Evolutionary conservation across 805 yeast species (phyloP), one percentile per base, ranked within the genome.

Genomic region (Cephaloascus fragrans): DNA sequence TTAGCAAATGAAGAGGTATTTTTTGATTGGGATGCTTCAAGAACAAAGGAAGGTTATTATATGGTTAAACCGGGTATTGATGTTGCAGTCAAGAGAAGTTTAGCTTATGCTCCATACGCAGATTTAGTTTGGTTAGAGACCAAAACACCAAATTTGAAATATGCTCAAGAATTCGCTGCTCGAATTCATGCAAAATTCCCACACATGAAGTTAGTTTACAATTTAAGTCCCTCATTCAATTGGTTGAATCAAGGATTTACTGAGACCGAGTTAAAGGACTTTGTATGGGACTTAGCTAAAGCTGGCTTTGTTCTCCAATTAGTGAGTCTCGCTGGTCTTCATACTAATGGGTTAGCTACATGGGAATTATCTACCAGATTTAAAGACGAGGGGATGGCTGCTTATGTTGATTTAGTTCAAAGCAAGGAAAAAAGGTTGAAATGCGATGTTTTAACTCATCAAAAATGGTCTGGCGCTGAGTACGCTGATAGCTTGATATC

Each of bases 71-170:
- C 71, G 1, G 73, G 81, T 17, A 61, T 73, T 47, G 75, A 69
- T 32, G 67, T 68, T 18, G 82, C 82, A 3, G 56, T 77, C 34
- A 67, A 71, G 47, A 62, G 83, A 40, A 72, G 75, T 0, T 50
- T 74, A 19, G 64, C 65, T 1, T 77, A 62, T 52, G 75, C 80
- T 4, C 82, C 81, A 12, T 71, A 72, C 43, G 68, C 81, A 10
- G 83, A 77, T 41, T 52, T 75, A 51, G 52, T 77, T 18, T 77
- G 83, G 83, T 58, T 77, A 15, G 82, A 78, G 49, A 77, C 83
- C 29, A 75, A 75, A 51, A 64, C 69, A 3, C 83, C 83, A 16
- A 68, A 75, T 46, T 52, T 76, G 37, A 44, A 59, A 23, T 73
- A 73, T 50, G 80, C 81, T 5, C 56, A 55, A 39, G 54, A 50